These are phyloP conservation scores for Aspergillus sclerotioniger DNA, from an alignment of 495 filamentous ascomycete genomes.

Conservation along the genomic window DNA sequence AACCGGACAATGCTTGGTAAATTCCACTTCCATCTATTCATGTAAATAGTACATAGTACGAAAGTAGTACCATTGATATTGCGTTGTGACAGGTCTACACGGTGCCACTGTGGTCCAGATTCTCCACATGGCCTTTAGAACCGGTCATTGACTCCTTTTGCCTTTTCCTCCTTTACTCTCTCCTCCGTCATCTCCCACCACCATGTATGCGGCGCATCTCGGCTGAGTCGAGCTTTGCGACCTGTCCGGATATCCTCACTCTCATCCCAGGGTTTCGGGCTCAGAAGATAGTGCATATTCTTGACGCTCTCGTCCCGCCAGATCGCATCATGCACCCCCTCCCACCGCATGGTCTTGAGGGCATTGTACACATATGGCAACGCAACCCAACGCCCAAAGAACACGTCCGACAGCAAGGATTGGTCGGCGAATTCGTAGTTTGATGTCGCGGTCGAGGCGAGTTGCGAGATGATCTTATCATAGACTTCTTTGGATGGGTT, in stretches of 20 bases:
- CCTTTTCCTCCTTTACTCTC: slow-evolving; percentile 50
- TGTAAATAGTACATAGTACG: no score
- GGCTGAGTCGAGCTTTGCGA: not conserved
- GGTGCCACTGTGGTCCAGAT: no score
- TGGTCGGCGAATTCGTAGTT: slow-evolving; percentile 76
- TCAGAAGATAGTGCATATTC: slow-evolving; percentile 79
- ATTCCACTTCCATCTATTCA: no score
- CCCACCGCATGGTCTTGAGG: slow-evolving; percentile 71
- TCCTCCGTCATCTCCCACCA: slow-evolving; percentile 60
- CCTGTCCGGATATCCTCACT: slow-evolving; percentile 22
- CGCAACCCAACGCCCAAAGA: slow-evolving; percentile 65
- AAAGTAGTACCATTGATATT: no score
- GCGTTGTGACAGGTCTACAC: no score
- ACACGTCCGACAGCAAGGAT: slow-evolving; percentile 64
- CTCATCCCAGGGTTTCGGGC: slow-evolving; percentile 80
- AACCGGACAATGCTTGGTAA: no score
- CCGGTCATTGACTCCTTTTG: slow-evolving; percentile 20
- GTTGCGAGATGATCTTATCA: slow-evolving; percentile 45
- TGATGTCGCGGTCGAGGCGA: slow-evolving; percentile 36
- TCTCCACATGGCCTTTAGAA: not conserved
- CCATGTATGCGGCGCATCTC: slow-evolving; percentile 54
- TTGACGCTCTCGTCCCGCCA: slow-evolving; percentile 76
- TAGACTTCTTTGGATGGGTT: slow-evolving; percentile 58
- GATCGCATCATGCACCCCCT: slow-evolving; percentile 65
- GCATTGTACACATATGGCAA: slow-evolving; percentile 82